Percentiles rank a stretch among this genome's conserved stretches.
Conservation (phyloP, 140 eudicot species). For the Stevia rebaudiana region DNA sequence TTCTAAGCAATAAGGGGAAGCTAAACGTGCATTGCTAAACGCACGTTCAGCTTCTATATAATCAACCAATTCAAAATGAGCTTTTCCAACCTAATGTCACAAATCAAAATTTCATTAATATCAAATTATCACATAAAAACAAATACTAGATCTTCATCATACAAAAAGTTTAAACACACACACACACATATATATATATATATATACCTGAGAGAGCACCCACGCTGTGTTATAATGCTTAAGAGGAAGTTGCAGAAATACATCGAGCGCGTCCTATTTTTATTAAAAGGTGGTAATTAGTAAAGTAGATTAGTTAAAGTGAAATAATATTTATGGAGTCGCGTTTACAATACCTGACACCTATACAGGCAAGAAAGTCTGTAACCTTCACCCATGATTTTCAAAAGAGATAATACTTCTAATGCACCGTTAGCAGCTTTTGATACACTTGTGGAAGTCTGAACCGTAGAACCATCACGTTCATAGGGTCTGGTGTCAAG, state of each 20-base stretch:
- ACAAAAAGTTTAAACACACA: not conserved
- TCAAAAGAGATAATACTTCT: conserved; percentile 61
- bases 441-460: conserved; percentile 37
- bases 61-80: conserved; percentile 94
- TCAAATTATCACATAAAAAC: not conserved
- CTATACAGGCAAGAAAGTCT: conserved; percentile 75
- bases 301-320: not conserved
- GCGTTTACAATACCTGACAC: conserved; percentile 65
- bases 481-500: conserved; percentile 58
- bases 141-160: not conserved
- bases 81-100: conserved; percentile 79
- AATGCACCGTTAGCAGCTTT: conserved; percentile 53
- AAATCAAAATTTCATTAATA: conserved; percentile 4
- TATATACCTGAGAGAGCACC: conserved; percentile 92
- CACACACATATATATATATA: too few species aligned
- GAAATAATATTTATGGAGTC: not conserved
- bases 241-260: conserved; percentile 74
- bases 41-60: conserved; percentile 90
- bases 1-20: conserved; percentile 84
- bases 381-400: conserved; percentile 84
- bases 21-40: conserved; percentile 71
- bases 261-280: conserved; percentile 82
- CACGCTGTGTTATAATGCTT: conserved; percentile 91
- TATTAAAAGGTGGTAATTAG: conserved; percentile 6
- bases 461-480: conserved; percentile 43